Conservation (phyloP, 768 basidiomycete genomes). For the Tylopilus rubrobrunneus region DNA sequence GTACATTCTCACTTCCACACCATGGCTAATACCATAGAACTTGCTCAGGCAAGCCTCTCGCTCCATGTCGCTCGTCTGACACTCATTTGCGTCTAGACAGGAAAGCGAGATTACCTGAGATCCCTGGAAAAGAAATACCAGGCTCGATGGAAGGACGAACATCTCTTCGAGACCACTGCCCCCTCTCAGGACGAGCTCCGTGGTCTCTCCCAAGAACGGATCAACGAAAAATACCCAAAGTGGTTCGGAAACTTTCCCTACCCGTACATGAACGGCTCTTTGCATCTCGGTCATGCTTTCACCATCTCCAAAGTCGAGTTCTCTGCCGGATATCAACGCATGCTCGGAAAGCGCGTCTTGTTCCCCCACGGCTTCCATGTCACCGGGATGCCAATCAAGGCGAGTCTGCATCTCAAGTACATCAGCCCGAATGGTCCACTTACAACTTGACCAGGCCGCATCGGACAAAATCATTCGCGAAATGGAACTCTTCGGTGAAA, state of each 20-base stretch:
- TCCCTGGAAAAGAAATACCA: constrained; percentile 84
- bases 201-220: constrained; percentile 59
- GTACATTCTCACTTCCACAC: constrained; percentile 17
- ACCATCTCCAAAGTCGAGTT: constrained; percentile 99
- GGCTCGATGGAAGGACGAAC: constrained; percentile 69
- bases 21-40: constrained; percentile 65
- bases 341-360: constrained; percentile 90
- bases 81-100: constrained; percentile 55
- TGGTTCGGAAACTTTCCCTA: constrained; percentile 97
- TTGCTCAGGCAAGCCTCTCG: constrained; percentile 47
- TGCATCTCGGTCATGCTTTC: constrained; percentile 97
- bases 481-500: constrained; percentile 89
- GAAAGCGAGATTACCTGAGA: constrained; percentile 86
- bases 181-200: constrained; percentile 64
- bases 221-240: constrained; percentile 81
- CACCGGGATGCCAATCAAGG: constrained; percentile 99
- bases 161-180: constrained; percentile 81
- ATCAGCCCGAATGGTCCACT: neutral
- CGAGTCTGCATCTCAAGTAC: constrained; percentile 34
- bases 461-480: constrained; percentile 97
- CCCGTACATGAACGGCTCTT: constrained; percentile 98
- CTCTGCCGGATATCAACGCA: constrained; percentile 88
- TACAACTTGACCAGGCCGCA: constrained; percentile 61
- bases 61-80: neutral
- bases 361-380: constrained; percentile 99